Conservation (phyloP, 176 grass and related monocot genomes). For the Calamus simplicifolius region DNA sequence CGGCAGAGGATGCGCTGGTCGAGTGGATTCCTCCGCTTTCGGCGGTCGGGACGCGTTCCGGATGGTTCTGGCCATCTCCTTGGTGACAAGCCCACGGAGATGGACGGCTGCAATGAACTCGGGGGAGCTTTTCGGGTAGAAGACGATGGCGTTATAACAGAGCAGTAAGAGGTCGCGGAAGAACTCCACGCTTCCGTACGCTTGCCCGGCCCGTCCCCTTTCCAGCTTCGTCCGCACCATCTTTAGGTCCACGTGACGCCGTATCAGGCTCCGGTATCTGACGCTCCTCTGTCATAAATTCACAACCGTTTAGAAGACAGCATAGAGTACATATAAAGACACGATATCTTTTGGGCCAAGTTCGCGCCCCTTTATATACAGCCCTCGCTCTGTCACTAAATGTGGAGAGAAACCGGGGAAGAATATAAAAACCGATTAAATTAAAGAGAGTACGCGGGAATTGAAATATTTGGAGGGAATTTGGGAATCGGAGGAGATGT, state of each 20-base stretch:
- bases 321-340: too few species aligned
- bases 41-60: conserved; percentile 2
- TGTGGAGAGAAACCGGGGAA: too few species aligned
- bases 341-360: too few species aligned
- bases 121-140: conserved; percentile 50
- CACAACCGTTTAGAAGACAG: too few species aligned
- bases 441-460: too few species aligned
- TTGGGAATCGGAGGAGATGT: too few species aligned
- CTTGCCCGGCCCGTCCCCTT: background rate
- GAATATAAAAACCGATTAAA: too few species aligned
- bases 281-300: conserved; percentile 27
- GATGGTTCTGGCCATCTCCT: conserved; percentile 22
- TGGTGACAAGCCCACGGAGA: conserved; percentile 34
- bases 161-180: conserved; percentile 77
- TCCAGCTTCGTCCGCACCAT: conserved; percentile 46
- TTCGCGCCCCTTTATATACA: too few species aligned
- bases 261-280: conserved; percentile 44
- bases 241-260: conserved; percentile 70
- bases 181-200: conserved; percentile 47
- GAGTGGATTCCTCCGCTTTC: too few species aligned
- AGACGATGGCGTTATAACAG: conserved; percentile 62
- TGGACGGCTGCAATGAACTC: conserved; percentile 45
- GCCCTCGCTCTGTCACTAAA: too few species aligned
- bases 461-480: too few species aligned
- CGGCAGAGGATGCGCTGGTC: background rate